Base-by-base conservation (phyloP, 345 rosid species). In the Acer negundo region DNA sequence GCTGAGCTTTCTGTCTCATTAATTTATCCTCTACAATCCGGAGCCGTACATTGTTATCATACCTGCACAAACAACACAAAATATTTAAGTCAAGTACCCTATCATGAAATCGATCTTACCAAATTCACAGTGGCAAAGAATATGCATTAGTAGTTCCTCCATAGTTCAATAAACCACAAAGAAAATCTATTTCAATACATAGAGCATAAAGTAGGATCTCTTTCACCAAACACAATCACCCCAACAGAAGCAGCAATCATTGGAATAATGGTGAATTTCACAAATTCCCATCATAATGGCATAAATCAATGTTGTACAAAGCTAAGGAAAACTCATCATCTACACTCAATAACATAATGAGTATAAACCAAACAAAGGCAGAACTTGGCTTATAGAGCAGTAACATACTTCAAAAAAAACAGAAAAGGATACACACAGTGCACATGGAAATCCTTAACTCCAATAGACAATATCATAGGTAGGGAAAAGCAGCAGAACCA, bases 1-100 rank as follows among this genome's bases (percentile, higher is more conserved):
- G 85, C 79, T 91, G 97, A 86, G 97, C 97, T 87, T 87, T 96
- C 82, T 94, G 99, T 81, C 97, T 90, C 97, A 91, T 90, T 75
- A 94, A 83, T 83, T 92, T 96, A 86, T 96, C 99, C 85, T 96
- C 99, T 20, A 92, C 88, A 78, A 83, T 85, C 72, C 97, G 93
- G 82, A 91, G 95, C 78, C 85, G 85, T 79, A 84, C 64, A 76
- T 81, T 88, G 71, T 94, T 87, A 20, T 90, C 93, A 84, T 92
- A 94, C 84, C 99, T 96, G 67, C 66, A 72, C 20, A 84, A 77
- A 67, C 24, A 71, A 35, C 49, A 62, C 8, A 65, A n/a, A 68
- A 66, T 22, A n/a, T 44, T 28, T 47, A 19, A 81, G 55, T 73
- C 47, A 82, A 24, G 77, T 22, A 69, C 78, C 58, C 55, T 64